Evolutionary conservation across 2,329 filamentous ascomycete genomes (phyloP).

Genomic region (Phialophora verrucosa): DNA sequence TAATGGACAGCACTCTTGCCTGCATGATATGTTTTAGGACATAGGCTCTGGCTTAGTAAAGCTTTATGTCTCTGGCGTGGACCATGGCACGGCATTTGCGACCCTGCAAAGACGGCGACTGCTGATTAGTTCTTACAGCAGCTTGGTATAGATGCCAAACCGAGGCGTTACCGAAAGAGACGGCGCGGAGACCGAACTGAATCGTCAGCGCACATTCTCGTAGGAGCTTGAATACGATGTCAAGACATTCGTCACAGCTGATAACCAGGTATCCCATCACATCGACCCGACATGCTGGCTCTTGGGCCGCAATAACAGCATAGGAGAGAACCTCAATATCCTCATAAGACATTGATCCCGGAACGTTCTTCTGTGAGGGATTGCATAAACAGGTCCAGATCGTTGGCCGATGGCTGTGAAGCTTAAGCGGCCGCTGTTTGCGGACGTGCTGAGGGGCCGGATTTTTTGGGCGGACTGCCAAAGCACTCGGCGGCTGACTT

Average conservation of each 20-base stretch:
- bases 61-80: neutral
- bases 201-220: neutral
- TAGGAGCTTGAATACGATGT: neutral
- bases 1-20: no score
- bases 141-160: neutral
- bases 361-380: neutral
- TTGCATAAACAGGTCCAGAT: neutral
- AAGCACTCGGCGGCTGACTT: neutral
- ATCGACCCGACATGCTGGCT: neutral
- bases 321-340: neutral
- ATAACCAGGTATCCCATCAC: neutral
- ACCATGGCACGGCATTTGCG: neutral
- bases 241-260: neutral
- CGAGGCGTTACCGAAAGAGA: neutral
- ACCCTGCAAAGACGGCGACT: neutral
- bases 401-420: neutral
- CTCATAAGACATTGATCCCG: no score
- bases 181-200: neutral
- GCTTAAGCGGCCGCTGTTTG: neutral
- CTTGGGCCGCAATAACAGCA: neutral
- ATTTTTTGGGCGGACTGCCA: neutral
- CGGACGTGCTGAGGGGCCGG: neutral
- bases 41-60: neutral
- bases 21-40: neutral
- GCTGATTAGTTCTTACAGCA: neutral